Percentiles rank a stretch among this genome's conserved stretches.
phyloP scores from a whole-genome alignment of 352 stramenopile genomes.

The Phytophthora ramorum region DNA sequence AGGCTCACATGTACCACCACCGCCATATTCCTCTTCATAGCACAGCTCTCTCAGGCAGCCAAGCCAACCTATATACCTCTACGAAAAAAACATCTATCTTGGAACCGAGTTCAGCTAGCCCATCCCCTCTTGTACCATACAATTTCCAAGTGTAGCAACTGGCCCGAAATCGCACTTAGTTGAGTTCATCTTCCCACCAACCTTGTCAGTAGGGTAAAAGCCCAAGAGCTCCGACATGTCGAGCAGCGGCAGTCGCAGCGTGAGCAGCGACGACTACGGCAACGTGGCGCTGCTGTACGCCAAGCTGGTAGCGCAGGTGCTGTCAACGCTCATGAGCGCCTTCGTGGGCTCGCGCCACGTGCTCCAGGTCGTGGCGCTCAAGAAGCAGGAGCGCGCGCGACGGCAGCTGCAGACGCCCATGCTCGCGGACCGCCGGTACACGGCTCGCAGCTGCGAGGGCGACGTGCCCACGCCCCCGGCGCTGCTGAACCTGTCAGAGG shows the following conservation, averaged over 20 bases:
- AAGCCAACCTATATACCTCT: no score
- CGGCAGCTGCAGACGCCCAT: slow-evolving; percentile 45
- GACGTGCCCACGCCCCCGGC: slow-evolving; percentile 20
- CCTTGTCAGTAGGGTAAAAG: slow-evolving; percentile 24
- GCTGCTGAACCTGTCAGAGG: slow-evolving; percentile 19
- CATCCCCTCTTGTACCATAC: slow-evolving; percentile 11
- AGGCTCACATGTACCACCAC: neutral
- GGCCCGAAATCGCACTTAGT: slow-evolving; percentile 43
- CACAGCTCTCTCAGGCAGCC: no score
- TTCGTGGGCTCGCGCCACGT: slow-evolving; percentile 74
- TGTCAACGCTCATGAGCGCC: slow-evolving; percentile 69
- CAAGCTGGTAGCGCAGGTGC: slow-evolving; percentile 73
- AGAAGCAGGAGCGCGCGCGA: slow-evolving; percentile 37
- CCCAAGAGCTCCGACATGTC: slow-evolving; percentile 28
- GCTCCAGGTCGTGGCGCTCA: slow-evolving; percentile 53
- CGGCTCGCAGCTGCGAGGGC: slow-evolving; percentile 17
- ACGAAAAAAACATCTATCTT: neutral
- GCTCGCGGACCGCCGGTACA: slow-evolving; percentile 25
- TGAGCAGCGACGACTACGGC: slow-evolving; percentile 29
- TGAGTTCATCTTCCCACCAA: neutral
- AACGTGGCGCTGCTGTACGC: slow-evolving; percentile 54
- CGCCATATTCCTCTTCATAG: neutral
- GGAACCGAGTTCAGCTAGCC: neutral
- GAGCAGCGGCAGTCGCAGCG: slow-evolving; percentile 13
- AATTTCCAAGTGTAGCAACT: slow-evolving; percentile 33